A percentile compares a stretch with the other conserved stretches of the same genome.
Evolutionary conservation across 2,329 filamentous ascomycete genomes (phyloP).

Genomic region (Aspergillus phoenicis): DNA sequence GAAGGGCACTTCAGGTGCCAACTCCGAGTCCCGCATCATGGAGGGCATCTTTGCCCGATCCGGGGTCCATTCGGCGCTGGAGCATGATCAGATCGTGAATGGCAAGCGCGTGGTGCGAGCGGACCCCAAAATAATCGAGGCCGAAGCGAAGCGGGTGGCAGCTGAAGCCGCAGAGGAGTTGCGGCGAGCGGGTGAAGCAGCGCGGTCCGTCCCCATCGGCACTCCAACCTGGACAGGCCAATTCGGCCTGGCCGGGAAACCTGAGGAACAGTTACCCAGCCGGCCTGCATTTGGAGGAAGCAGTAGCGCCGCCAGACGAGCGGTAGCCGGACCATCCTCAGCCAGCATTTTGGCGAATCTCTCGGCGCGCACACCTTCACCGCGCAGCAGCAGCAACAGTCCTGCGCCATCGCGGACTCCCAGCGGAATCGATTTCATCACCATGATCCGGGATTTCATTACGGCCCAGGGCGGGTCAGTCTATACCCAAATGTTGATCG

Average conservation of each 20-base stretch:
- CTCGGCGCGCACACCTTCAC: conserved; percentile 29
- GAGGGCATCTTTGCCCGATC: conserved; percentile 85
- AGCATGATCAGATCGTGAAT: conserved; percentile 89
- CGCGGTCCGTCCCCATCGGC: conserved; percentile 73
- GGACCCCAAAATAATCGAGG: conserved; percentile 75
- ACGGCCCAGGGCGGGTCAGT: conserved; percentile 74
- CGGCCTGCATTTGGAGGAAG: conserved; percentile 50
- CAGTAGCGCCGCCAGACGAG: conserved; percentile 39
- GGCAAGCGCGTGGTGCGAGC: conserved; percentile 71
- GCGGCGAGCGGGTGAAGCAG: conserved; percentile 70
- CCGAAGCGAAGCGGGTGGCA: conserved; percentile 79
- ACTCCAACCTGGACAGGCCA: conserved; percentile 93
- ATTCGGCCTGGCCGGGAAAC: conserved; percentile 74
- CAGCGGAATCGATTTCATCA: conserved; percentile 64
- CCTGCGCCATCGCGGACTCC: conserved; percentile 49
- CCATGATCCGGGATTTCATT: conserved; percentile 78
- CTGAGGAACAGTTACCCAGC: conserved; percentile 52
- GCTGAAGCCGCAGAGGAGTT: conserved; percentile 76
- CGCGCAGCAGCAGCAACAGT: conserved; percentile 34
- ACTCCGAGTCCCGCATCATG: conserved; percentile 74
- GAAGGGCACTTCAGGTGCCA: conserved; percentile 30
- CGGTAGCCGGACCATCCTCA: conserved; percentile 43
- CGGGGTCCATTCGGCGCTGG: conserved; percentile 84
- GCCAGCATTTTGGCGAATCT: conserved; percentile 45
- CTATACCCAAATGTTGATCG: conserved; percentile 80